Evolutionary conservation across 208 protist genomes (phyloP).

Genomic region (Leishmania amazonensis): DNA sequence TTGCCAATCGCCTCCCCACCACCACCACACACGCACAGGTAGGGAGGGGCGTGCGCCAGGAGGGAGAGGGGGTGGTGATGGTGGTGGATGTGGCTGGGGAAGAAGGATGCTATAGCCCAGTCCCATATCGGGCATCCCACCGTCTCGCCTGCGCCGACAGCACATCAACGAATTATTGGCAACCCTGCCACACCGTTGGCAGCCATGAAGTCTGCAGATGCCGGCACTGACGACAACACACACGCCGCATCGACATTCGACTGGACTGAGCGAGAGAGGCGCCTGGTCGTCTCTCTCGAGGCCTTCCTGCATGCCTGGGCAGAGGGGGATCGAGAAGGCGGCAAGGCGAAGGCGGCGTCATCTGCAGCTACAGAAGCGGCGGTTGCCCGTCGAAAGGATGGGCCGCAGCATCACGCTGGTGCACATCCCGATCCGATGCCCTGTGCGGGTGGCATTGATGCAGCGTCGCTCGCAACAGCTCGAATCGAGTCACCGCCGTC

Average conservation of each 20-base stretch:
- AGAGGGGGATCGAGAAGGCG: not conserved
- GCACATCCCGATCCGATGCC: not conserved
- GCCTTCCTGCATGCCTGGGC: slow-evolving; percentile 24
- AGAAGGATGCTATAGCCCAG: not conserved
- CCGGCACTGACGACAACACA: not conserved
- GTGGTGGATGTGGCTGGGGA: too few species aligned
- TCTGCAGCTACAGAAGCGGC: not conserved
- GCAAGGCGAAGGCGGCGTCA: not conserved
- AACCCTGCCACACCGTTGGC: not conserved
- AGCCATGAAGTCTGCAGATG: not conserved
- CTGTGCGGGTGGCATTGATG: not conserved
- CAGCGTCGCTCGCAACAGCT: not conserved
- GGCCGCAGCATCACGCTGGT: not conserved
- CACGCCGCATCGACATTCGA: not conserved
- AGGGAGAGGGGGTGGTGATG: too few species aligned
- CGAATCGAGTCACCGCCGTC: not conserved
- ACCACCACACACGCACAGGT: not conserved
- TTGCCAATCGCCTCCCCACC: not conserved
- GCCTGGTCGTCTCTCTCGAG: slow-evolving; percentile 13
- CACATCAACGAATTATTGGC: not conserved
- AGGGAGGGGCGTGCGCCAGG: not conserved
- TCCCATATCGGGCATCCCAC: not conserved
- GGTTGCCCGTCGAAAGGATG: not conserved
- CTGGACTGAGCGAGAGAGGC: not conserved
- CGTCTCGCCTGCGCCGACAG: not conserved